Evolutionary conservation across 306 rosid species (phyloP).

Genomic region (Prunus persica): Prunus_persica_NCBIv2 NC_034012.1:2904001-2904500

Average conservation of each 20-base stretch:
- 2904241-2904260: background rate
- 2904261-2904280: background rate
- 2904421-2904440: background rate
- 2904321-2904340: background rate
- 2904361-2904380: background rate
- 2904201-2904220: background rate
- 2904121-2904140: background rate
- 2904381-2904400: background rate
- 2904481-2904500: background rate
- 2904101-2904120: background rate
- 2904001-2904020: slow-evolving; percentile 60
- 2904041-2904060: slow-evolving; percentile 57
- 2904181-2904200: background rate
- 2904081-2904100: slow-evolving; percentile 27
- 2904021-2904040: slow-evolving; percentile 44
- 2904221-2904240: background rate
- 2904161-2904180: background rate
- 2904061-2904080: slow-evolving; percentile 59
- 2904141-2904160: background rate
- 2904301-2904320: too few relatives aligned
- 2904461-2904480: background rate
- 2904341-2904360: background rate
- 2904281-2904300: background rate
- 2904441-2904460: background rate
- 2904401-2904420: background rate